Base-by-base conservation (phyloP, 2,329 filamentous ascomycete species). In the Alternaria infectoria region DNA sequence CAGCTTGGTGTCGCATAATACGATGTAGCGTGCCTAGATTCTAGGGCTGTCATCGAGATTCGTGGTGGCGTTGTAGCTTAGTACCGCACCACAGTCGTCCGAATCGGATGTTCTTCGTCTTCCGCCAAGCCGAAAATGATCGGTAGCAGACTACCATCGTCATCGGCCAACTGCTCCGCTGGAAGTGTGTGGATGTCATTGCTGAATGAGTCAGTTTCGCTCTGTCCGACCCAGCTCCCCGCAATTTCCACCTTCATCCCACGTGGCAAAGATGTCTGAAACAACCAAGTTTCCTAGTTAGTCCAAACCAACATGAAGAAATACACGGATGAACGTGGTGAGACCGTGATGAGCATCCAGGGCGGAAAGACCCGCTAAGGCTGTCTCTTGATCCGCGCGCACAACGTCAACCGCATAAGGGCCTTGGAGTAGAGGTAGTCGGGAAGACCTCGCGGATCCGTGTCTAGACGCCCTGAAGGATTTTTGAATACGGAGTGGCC, bases 311-410 rank as follows among this genome's bases (percentile, higher is more conserved):
- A 52, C 15, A n/a, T n/a, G 43, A 21, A 17, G 26, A 32, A 19
- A 46, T 25, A 45, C 30, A 57, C 12, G 49, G 46, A 25, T 52
- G 36, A 32, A 45, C 19, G 28, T 44, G 28, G 50, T 56, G 57
- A 50, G 21, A 51, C 36, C n/a, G n/a, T 25, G 32, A 36, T 56
- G 46, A 51, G n/a, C 17, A 32, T 45, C 30, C 30, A 19, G 51
- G 28, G 30, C 28, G 51, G 30, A 15, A 43, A 32, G 54, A 28
- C 17, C 57, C 49, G 26, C 40, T 45, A 21, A 17, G 40, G 26
- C 28, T 44, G 19, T 52, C n/a, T 26, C 19, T 26, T 59, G 57
- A 59, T 47, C 49, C 49, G 57, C 40, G 57, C 57, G 23, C 49
- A 46, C 32, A 26, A 44, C 17, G 44, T 13, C 49, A 23, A 17